Conservation (phyloP, 2,329 filamentous ascomycete species). For the Xylaria sp. region DNA sequence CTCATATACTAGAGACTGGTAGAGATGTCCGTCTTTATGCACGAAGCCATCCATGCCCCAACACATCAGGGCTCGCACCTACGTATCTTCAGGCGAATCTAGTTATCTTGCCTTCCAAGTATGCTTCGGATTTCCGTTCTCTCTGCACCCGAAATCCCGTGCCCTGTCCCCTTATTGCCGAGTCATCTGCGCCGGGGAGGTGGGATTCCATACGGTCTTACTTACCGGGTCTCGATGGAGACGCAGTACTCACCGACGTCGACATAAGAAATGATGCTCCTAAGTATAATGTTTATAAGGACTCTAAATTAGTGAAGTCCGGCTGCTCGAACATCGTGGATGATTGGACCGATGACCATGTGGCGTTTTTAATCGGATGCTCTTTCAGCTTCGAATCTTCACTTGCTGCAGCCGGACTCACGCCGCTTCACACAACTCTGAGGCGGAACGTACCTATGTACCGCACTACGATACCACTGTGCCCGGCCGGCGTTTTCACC, state of each 20-base stretch:
- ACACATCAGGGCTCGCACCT: slow-evolving; percentile 65
- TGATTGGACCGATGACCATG: slow-evolving; percentile 67
- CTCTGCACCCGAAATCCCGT: slow-evolving; percentile 71
- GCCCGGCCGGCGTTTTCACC: slow-evolving; percentile 67
- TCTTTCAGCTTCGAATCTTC: slow-evolving; percentile 71
- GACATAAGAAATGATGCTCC: slow-evolving; percentile 69
- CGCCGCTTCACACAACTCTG: slow-evolving; percentile 60
- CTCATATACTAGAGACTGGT: slow-evolving; percentile 44
- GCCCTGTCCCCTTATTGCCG: slow-evolving; percentile 68
- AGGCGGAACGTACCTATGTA: slow-evolving; percentile 70
- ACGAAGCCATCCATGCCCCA: slow-evolving; percentile 53
- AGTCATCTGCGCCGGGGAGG: slow-evolving; percentile 57
- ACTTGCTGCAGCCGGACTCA: slow-evolving; percentile 59
- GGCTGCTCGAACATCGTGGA: slow-evolving; percentile 56
- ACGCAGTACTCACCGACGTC: slow-evolving; percentile 49
- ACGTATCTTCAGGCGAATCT: slow-evolving; percentile 70
- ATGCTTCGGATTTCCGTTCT: slow-evolving; percentile 66
- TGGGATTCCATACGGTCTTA: slow-evolving; percentile 52
- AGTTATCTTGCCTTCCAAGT: slow-evolving; percentile 65
- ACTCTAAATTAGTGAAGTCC: slow-evolving; percentile 54
- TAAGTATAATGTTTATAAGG: slow-evolving; percentile 66
- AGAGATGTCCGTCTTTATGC: slow-evolving; percentile 56
- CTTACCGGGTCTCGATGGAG: slow-evolving; percentile 38
- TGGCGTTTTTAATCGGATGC: slow-evolving; percentile 71
- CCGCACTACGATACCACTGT: slow-evolving; percentile 64